These are phyloP conservation scores for Mimosa bimucronata DNA, from an alignment of 306 rosid species.

Conservation along the genomic window DNA sequence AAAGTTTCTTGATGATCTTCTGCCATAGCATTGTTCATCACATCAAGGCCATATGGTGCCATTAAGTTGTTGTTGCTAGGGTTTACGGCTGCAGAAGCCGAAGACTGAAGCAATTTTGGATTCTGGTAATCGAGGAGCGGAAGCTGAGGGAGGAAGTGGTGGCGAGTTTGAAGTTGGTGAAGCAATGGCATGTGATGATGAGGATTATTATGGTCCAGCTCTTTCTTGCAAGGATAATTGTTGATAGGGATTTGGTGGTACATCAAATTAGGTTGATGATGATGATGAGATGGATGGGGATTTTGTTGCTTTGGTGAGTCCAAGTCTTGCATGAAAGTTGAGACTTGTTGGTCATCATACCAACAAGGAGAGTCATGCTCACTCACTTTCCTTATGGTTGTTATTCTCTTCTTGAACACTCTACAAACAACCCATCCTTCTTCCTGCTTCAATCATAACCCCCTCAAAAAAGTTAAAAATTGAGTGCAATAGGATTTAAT, in stretches of 20 bases:
- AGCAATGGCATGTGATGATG: background rate
- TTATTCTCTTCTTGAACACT: conserved; percentile 91
- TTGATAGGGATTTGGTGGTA: conserved; percentile 37
- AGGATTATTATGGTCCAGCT: conserved; percentile 43
- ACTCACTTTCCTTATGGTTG: conserved; percentile 65
- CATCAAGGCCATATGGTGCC: conserved; percentile 46
- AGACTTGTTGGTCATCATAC: conserved; percentile 82
- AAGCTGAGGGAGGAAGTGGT: conserved; percentile 13
- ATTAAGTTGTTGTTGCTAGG: background rate
- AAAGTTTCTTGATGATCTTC: conserved; percentile 44
- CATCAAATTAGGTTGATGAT: conserved; percentile 46
- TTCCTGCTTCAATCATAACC: conserved; percentile 59
- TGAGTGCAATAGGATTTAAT: background rate
- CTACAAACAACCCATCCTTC: conserved; percentile 98
- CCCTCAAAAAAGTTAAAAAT: background rate
- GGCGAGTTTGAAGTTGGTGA: conserved; percentile 11
- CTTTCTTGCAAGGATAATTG: conserved; percentile 65
- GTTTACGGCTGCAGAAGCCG: background rate
- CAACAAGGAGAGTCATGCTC: conserved; percentile 83
- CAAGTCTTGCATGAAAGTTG: conserved; percentile 66
- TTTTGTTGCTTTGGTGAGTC: conserved; percentile 75
- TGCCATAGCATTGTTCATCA: conserved; percentile 39
- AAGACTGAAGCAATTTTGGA: background rate
- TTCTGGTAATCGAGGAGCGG: conserved; percentile 1
- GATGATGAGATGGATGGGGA: conserved; percentile 34